Evolutionary conservation across 2,329 filamentous ascomycete genomes (phyloP).

Genomic region (Emmonsiellopsis sp.): DNA sequence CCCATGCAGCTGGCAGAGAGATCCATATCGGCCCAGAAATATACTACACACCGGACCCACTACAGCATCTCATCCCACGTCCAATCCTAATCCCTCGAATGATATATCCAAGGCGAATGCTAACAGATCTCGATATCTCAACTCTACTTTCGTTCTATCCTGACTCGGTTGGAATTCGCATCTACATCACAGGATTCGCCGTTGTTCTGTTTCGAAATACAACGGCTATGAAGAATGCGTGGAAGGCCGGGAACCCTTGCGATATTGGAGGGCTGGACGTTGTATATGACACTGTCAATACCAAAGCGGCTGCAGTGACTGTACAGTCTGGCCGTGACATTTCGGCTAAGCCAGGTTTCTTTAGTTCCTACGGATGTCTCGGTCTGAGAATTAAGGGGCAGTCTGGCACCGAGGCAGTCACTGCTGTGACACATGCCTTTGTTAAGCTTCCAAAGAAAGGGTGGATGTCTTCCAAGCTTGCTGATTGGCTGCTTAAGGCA

Average conservation of each 20-base stretch:
- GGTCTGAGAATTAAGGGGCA: conserved; percentile 1
- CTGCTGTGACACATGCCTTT: conserved; percentile 3
- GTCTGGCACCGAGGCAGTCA: conserved; percentile 1
- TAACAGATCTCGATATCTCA: neutral
- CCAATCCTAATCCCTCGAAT: neutral
- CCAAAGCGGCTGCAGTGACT: too few relatives aligned
- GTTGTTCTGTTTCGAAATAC: neutral
- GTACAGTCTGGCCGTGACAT: too few relatives aligned
- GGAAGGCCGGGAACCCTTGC: neutral
- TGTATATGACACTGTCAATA: too few relatives aligned
- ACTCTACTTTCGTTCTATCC: neutral
- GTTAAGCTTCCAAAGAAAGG: neutral
- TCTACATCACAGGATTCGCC: neutral
- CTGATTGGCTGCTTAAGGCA: neutral
- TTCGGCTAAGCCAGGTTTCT: too few relatives aligned
- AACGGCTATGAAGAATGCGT: neutral
- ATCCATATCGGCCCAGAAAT: neutral
- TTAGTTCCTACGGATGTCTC: neutral
- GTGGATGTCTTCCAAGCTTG: neutral
- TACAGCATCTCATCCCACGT: neutral
- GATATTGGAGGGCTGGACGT: neutral
- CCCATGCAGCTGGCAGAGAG: neutral
- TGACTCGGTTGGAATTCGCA: neutral
- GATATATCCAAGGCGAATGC: neutral
- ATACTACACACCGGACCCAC: too few relatives aligned